Percentiles rank a stretch among this genome's conserved stretches.
Evolutionary conservation across 106 monocot genomes (phyloP).

Genomic region (Phalaenopsis equestris): DNA sequence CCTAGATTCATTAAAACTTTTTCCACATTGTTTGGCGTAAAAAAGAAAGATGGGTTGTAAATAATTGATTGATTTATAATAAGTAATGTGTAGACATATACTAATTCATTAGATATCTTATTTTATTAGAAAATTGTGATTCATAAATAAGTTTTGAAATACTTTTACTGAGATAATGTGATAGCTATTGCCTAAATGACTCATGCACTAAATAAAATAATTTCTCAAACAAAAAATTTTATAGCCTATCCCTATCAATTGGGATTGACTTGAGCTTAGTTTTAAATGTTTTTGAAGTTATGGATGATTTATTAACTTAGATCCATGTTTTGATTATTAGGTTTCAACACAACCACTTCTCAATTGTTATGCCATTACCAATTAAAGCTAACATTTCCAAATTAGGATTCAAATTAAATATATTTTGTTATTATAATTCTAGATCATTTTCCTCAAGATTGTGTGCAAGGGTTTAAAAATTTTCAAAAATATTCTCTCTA

Average conservation of each 20-base stretch:
- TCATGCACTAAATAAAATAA: not conserved
- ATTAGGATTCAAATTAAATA: too few relatives aligned
- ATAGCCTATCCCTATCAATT: not conserved
- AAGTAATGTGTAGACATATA: not conserved
- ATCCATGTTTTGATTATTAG: not conserved
- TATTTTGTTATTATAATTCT: not conserved
- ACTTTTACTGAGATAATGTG: not conserved
- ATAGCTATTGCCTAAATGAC: not conserved
- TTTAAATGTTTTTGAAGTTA: not conserved
- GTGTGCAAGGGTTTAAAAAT: not conserved
- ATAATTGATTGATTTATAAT: not conserved
- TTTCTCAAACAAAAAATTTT: not conserved
- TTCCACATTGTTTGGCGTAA: not conserved
- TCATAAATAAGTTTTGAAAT: constrained; percentile 1
- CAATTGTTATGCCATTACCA: not conserved
- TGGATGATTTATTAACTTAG: not conserved
- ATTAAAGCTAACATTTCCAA: not conserved
- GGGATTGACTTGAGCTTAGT: not conserved
- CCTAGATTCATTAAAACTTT: too few relatives aligned
- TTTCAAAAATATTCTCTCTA: not conserved
- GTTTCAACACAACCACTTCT: not conserved
- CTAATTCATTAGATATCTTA: too few relatives aligned
- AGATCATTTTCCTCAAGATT: not conserved
- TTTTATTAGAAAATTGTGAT: not conserved
- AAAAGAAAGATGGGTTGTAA: too few relatives aligned